Base-by-base conservation (phyloP, 2,329 filamentous ascomycete species). In the Fusarium pseudocircinatum region DNA sequence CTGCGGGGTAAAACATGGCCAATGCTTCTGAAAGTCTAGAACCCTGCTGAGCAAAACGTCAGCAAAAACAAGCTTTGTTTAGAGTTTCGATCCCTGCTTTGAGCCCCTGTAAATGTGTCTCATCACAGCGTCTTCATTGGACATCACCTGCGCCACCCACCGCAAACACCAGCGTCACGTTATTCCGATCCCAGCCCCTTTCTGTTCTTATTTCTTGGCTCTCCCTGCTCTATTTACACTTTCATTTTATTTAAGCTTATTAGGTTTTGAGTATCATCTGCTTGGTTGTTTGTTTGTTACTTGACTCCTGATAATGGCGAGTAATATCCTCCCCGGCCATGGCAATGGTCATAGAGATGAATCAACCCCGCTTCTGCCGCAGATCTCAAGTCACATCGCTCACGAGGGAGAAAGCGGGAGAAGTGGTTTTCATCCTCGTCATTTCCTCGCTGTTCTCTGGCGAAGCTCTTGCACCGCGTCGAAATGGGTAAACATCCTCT, bases 381-480 rank as follows among this genome's bases (percentile, higher is more conserved):
- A 74, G 13, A 40, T 67, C 58, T 66, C 72, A 16, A 61, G 56
- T 43, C 72, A 69, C 46, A 69, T 69, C 15, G 62, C 63, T 1
- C 74, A 81, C 46, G 84, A 85, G 34, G 85, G 85, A 49, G 84
- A 87, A 75, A 85, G 83, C 64, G 85, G 84, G 5, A 79, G 85
- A 53, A 79, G 78, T 24, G 83, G 85, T 42, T 82, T 87, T 62
- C 80, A 85, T 40, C 82, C 82, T 4, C 69, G 78, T 40, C 81
- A 83, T 44, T 86, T 87, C 75, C 63, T 86, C 28, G 66, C 63
- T 18, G 84, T 87, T 24, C 81, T 84, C 70, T 85, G 82, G 79
- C 76, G 79, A 22, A 84, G 82, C 57, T 85, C 84, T 0, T 85
- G 83, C 75, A 83, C 80, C 4, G 83, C 83, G 7, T 85, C 83